Conservation (phyloP, 2,329 filamentous ascomycete species). For the Capronia coronata region DNA sequence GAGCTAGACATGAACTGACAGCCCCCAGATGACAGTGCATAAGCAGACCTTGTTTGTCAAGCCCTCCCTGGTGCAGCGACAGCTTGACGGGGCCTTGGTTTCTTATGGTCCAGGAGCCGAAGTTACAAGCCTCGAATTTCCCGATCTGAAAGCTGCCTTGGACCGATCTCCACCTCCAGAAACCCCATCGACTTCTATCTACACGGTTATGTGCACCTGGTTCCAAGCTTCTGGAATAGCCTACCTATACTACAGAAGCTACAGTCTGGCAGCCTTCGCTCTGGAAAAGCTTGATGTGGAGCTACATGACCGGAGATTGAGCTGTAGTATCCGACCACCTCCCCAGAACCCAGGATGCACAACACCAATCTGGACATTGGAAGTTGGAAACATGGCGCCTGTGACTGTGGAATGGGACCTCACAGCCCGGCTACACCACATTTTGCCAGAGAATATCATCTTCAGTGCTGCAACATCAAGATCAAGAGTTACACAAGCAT, state of each 20-base stretch:
- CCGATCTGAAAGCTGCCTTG: background rate
- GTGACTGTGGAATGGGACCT: background rate
- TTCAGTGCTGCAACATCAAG: background rate
- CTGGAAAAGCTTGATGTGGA: constrained; percentile 5
- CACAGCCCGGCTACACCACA: background rate
- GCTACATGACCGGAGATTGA: constrained; percentile 2
- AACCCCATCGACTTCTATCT: background rate
- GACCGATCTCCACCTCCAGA: background rate
- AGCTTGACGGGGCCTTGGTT: constrained; percentile 2
- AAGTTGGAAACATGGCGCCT: constrained; percentile 5
- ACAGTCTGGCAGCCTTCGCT: constrained; percentile 6
- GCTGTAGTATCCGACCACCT: constrained; percentile 2
- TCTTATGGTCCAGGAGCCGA: constrained; percentile 5
- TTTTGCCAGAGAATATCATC: background rate
- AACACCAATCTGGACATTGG: constrained; percentile 8
- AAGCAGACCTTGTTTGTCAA: no score
- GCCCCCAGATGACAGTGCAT: no score
- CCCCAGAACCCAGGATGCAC: background rate
- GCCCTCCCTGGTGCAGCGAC: no score
- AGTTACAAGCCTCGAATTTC: constrained; percentile 7
- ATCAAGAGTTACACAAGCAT: background rate
- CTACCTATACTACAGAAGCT: constrained; percentile 10
- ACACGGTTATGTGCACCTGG: constrained; percentile 15
- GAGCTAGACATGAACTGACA: no score
- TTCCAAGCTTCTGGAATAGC: constrained; percentile 12